Percentiles rank a stretch among this genome's conserved stretches.
Evolutionary conservation across 192 early-diverging fungal genomes (phyloP).

Genomic region (Coemansia sp.): DNA sequence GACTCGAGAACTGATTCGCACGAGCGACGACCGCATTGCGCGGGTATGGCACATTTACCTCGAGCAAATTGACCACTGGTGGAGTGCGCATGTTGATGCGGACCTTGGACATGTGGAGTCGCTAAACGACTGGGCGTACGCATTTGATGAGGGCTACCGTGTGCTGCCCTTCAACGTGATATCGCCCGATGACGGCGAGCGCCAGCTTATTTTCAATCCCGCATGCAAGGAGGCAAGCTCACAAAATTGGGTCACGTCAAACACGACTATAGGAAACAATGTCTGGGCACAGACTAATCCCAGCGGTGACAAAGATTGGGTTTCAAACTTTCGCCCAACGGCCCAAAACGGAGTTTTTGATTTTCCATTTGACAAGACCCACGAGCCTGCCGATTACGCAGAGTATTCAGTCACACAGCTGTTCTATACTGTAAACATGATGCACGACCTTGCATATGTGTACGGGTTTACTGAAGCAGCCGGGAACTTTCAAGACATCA

Average conservation of each 20-base stretch:
- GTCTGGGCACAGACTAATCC: constrained; percentile 87
- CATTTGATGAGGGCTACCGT: constrained; percentile 66
- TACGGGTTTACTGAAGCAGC: constrained; percentile 91
- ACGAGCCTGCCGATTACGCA: constrained; percentile 68
- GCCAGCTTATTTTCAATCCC: constrained; percentile 58
- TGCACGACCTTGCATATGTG: constrained; percentile 86
- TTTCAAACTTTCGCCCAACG: constrained; percentile 73
- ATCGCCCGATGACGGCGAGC: constrained; percentile 72
- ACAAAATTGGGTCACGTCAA: constrained; percentile 58
- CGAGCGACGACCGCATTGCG: constrained; percentile 57
- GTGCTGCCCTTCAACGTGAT: constrained; percentile 79
- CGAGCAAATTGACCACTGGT: constrained; percentile 81
- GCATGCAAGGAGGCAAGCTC: constrained; percentile 76
- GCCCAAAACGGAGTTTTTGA: constrained; percentile 69
- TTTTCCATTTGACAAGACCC: constrained; percentile 65
- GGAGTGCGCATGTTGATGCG: constrained; percentile 68
- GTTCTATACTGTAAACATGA: constrained; percentile 90
- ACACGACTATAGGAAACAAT: constrained; percentile 86
- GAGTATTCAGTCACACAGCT: constrained; percentile 82
- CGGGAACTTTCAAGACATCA: constrained; percentile 94
- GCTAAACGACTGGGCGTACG: constrained; percentile 82
- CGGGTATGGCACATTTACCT: constrained; percentile 83
- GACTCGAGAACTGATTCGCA: constrained; percentile 65
- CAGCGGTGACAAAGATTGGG: constrained; percentile 69
- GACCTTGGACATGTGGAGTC: constrained; percentile 61